Evolutionary conservation across 2,329 filamentous ascomycete genomes (phyloP).

Genomic region (Colletotrichum trifolii): DNA sequence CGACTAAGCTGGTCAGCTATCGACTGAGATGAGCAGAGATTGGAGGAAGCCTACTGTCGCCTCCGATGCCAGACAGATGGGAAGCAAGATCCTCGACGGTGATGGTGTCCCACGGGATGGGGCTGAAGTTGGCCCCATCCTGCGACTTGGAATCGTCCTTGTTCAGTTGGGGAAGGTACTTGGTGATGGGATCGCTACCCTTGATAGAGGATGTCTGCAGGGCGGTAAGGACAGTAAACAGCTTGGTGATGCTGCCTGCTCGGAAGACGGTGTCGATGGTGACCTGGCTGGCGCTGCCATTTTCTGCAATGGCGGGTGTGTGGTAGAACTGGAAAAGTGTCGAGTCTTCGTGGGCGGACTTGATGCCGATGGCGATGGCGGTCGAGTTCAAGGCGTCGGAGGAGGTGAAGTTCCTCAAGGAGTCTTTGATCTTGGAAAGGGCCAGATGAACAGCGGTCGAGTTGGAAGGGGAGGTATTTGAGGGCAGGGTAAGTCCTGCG

Average conservation of each 20-base stretch:
- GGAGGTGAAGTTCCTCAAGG: constrained; percentile 28
- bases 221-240: constrained; percentile 51
- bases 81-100: constrained; percentile 38
- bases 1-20: constrained; percentile 18
- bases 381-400: constrained; percentile 42
- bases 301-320: constrained; percentile 46
- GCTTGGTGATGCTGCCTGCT: constrained; percentile 54
- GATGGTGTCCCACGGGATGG: constrained; percentile 35
- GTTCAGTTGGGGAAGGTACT: constrained; percentile 39
- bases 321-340: constrained; percentile 53
- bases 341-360: constrained; percentile 53
- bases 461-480: constrained; percentile 11
- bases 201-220: constrained; percentile 44
- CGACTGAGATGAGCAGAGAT: too few relatives aligned
- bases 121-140: not conserved
- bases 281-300: constrained; percentile 40
- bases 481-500: constrained; percentile 11
- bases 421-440: constrained; percentile 5
- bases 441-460: constrained; percentile 16
- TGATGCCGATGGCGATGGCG: constrained; percentile 52
- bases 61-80: constrained; percentile 35
- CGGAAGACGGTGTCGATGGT: constrained; percentile 55
- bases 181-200: constrained; percentile 43
- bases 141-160: not conserved
- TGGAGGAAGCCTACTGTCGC: constrained; percentile 31